phyloP scores from a whole-genome alignment of 768 basidiomycete genomes.

The Leccinum sublutescens region DNA sequence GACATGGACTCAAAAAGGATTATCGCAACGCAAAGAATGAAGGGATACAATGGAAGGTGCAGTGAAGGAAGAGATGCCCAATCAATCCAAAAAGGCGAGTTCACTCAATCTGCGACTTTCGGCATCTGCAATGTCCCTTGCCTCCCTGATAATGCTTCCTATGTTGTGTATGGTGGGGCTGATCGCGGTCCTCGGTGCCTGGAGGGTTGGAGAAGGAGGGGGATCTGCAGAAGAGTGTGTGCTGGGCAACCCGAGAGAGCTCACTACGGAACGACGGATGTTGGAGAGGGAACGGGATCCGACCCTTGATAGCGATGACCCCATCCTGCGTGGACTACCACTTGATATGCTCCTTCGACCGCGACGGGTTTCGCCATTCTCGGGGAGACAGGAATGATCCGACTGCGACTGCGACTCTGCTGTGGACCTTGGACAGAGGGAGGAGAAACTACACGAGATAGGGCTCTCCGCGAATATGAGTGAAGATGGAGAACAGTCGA shows the following conservation, averaged over 20 bases:
- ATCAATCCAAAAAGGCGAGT: conserved; percentile 58
- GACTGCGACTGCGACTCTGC: conserved; percentile 15
- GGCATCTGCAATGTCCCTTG: conserved; percentile 58
- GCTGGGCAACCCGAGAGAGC: conserved; percentile 27
- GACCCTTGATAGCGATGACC: conserved; percentile 24
- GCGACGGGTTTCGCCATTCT: conserved; percentile 18
- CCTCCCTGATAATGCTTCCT: conserved; percentile 54
- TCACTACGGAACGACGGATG: conserved; percentile 45
- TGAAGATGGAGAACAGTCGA: conserved; percentile 6
- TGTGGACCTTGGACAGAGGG: conserved; percentile 15
- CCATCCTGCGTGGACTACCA: conserved; percentile 11
- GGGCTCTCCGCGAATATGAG: conserved; percentile 23
- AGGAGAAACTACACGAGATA: conserved; percentile 24
- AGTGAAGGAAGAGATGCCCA: background rate
- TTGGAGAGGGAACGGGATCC: conserved; percentile 42
- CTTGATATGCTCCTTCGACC: conserved; percentile 21
- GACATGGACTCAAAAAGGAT: background rate
- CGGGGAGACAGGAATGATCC: conserved; percentile 6
- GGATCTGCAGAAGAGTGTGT: conserved; percentile 27
- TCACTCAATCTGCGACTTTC: conserved; percentile 71
- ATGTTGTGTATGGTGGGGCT: conserved; percentile 58
- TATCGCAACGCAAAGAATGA: background rate
- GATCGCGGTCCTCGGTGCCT: conserved; percentile 41
- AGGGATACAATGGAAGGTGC: background rate
- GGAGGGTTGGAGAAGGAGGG: conserved; percentile 39